A percentile compares a stretch with the other conserved stretches of the same genome.
These are phyloP conservation scores for Cystobasidium sp. DNA, from an alignment of 1,284 basidiomycete species.

Conservation along the genomic window DNA sequence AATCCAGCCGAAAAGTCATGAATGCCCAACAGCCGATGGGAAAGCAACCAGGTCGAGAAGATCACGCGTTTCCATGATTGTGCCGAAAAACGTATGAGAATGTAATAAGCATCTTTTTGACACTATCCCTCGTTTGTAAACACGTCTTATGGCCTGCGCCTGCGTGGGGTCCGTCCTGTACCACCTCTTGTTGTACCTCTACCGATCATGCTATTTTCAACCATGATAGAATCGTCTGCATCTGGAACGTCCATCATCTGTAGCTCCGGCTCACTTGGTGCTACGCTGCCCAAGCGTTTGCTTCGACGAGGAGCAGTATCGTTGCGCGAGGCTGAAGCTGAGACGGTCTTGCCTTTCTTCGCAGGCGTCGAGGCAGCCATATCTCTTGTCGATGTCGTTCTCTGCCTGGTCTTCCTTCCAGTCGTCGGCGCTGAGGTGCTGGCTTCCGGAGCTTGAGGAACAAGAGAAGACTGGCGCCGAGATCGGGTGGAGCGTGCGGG, in stretches of 20 bases:
- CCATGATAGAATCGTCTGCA: slow-evolving; percentile 29
- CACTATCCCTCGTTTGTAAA: not conserved
- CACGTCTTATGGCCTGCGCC: slow-evolving; percentile 7
- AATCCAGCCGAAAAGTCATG: slow-evolving; percentile 1
- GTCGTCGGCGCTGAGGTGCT: not conserved
- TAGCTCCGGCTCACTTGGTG: slow-evolving; percentile 20
- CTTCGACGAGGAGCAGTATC: slow-evolving; percentile 11
- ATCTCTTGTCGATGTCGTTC: slow-evolving; percentile 28
- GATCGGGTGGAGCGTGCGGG: slow-evolving; percentile 24
- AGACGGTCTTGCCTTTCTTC: slow-evolving; percentile 33
- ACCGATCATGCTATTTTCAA: slow-evolving; percentile 39
- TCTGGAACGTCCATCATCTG: slow-evolving; percentile 26
- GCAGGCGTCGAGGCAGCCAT: slow-evolving; percentile 15
- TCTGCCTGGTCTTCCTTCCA: slow-evolving; percentile 8
- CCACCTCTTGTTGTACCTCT: slow-evolving; percentile 23
- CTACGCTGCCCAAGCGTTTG: slow-evolving; percentile 32
- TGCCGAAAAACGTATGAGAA: not conserved
- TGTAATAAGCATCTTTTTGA: not conserved
- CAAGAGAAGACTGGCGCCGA: slow-evolving; percentile 17
- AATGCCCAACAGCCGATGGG: slow-evolving; percentile 15
- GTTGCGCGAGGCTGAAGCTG: not conserved
- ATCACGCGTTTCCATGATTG: not conserved
- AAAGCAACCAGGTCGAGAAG: not conserved
- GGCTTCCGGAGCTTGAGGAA: not conserved
- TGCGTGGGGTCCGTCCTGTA: slow-evolving; percentile 24